These are phyloP conservation scores for Ophiosphaerella herpotricha DNA, from an alignment of 2,329 filamentous ascomycete genomes.

Conservation along the genomic window DNA sequence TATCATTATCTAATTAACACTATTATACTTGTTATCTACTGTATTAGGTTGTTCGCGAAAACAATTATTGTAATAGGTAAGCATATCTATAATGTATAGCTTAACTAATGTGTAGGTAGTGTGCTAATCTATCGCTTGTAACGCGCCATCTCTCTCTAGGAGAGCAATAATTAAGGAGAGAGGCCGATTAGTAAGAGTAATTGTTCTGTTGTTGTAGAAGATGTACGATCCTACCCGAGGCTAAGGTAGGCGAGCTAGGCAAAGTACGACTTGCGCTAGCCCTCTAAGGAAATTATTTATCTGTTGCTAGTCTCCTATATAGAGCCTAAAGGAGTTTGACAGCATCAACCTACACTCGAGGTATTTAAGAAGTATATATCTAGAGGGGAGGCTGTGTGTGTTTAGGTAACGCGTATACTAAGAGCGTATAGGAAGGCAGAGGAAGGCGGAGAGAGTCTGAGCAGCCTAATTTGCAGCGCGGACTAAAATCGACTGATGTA, in stretches of 20 bases:
- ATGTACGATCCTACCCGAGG: constrained; percentile 8
- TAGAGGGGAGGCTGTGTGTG: neutral
- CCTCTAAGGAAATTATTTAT: constrained; percentile 6
- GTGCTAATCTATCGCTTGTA: constrained; percentile 37
- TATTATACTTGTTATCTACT: neutral
- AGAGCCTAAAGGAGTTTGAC: neutral
- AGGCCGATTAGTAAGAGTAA: constrained; percentile 45
- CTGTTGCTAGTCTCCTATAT: neutral
- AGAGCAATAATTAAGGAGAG: constrained; percentile 37
- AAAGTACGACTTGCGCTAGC: constrained; percentile 4
- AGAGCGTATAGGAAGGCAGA: neutral
- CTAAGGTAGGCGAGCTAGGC: constrained; percentile 6
- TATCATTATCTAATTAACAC: neutral
- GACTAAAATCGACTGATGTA: neutral
- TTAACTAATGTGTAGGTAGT: constrained; percentile 39
- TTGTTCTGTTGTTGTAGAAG: constrained; percentile 3
- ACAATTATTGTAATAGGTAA: constrained; percentile 33
- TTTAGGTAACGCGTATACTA: neutral
- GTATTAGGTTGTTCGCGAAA: neutral
- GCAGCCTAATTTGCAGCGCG: neutral
- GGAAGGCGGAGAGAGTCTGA: neutral
- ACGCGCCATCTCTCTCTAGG: constrained; percentile 44
- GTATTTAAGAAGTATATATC: neutral
- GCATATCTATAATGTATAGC: constrained; percentile 37
- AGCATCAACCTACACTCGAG: neutral